Evolutionary conservation across 495 filamentous ascomycete species (phyloP).

Genomic region (Penicillium bialowiezense): DNA sequence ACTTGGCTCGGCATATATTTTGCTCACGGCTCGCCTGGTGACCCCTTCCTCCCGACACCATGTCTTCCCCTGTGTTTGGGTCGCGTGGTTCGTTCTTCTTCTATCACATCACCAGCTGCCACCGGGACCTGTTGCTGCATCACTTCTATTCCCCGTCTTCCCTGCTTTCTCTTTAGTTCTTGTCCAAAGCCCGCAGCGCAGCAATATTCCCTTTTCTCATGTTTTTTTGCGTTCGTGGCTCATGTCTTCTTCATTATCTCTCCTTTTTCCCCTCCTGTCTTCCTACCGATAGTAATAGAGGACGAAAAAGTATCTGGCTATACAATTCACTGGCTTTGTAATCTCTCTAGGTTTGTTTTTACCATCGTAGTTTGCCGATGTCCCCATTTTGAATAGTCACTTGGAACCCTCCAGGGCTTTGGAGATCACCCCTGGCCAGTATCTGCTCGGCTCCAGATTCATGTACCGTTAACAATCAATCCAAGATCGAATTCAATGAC

Average conservation of each 20-base stretch:
- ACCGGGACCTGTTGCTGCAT: conserved; percentile 11
- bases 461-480: too few relatives aligned
- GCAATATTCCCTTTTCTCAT: conserved; percentile 44
- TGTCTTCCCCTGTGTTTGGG: conserved; percentile 21
- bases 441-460: too few relatives aligned
- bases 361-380: too few relatives aligned
- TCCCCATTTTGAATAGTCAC: too few relatives aligned
- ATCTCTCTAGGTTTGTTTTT: too few relatives aligned
- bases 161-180: conserved; percentile 31
- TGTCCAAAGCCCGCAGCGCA: conserved; percentile 45
- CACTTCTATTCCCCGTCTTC: conserved; percentile 17
- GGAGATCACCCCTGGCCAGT: too few relatives aligned
- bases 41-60: not conserved
- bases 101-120: conserved; percentile 12
- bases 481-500: not conserved
- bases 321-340: not conserved
- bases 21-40: not conserved
- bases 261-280: conserved; percentile 26
- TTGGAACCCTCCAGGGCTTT: too few relatives aligned
- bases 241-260: conserved; percentile 27
- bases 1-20: not conserved
- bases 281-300: conserved; percentile 40
- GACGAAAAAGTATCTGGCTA: conserved; percentile 35
- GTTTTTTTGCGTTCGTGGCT: conserved; percentile 31
- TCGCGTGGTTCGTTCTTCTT: conserved; percentile 24